Conservation (phyloP, 192 early-diverging fungal genomes). For the Dispira parvispora region DNA sequence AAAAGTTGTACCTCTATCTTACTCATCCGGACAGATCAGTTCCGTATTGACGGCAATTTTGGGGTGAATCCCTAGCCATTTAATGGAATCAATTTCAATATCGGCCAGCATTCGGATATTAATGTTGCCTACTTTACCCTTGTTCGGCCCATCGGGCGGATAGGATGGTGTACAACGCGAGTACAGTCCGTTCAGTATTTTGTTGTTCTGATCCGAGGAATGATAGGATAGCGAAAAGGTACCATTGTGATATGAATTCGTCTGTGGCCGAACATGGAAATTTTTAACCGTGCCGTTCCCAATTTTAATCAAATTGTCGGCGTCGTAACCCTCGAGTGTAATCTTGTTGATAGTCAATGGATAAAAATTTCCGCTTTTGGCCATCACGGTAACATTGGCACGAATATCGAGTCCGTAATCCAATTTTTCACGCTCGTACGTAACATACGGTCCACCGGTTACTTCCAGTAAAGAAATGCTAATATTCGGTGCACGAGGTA, state of each 20-base stretch:
- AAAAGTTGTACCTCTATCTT: too few species aligned
- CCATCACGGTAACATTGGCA: conserved; percentile 21
- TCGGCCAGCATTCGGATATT: not conserved
- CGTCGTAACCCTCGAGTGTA: conserved; percentile 20
- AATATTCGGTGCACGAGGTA: conserved; percentile 23
- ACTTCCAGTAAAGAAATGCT: conserved; percentile 19
- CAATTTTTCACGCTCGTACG: conserved; percentile 14
- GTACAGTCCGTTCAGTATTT: conserved; percentile 1
- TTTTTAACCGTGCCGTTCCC: conserved; percentile 14
- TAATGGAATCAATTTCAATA: conserved; percentile 1
- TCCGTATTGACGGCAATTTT: not conserved
- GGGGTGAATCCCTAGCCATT: conserved; percentile 2
- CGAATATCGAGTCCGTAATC: conserved; percentile 21
- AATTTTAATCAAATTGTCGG: conserved; percentile 19
- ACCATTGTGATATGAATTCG: not conserved
- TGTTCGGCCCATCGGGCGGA: not conserved
- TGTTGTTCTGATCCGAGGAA: not conserved
- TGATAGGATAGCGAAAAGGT: not conserved
- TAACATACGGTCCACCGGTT: conserved; percentile 14
- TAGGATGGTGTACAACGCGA: not conserved
- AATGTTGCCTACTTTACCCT: not conserved
- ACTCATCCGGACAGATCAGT: too few species aligned
- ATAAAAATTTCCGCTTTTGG: conserved; percentile 28
- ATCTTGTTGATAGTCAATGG: conserved; percentile 17
- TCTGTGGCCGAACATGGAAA: conserved; percentile 9